Percentiles rank a stretch among this genome's conserved stretches.
These are phyloP conservation scores for Tetradesmus lagerheimii DNA, from an alignment of 139 green algal species.

Conservation along the genomic window DNA sequence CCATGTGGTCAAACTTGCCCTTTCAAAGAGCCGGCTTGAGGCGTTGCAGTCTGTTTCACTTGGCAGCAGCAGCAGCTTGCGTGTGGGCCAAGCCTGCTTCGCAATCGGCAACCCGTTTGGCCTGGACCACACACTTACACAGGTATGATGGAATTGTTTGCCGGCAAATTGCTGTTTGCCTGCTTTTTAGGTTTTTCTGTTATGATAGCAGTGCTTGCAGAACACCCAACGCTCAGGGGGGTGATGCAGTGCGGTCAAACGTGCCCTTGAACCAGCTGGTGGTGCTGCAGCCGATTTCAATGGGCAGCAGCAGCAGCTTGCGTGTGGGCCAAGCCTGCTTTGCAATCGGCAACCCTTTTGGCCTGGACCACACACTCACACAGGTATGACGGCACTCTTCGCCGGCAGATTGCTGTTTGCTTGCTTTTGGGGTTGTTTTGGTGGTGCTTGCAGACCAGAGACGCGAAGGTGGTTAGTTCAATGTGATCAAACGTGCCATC, in stretches of 20 bases:
- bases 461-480: no score
- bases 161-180: background rate
- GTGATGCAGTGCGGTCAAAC: conserved; percentile 79
- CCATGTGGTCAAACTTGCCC: conserved; percentile 75
- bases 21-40: conserved; percentile 44
- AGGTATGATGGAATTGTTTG: conserved; percentile 19
- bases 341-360: conserved; percentile 84
- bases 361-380: conserved; percentile 86
- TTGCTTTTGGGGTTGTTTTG: no score
- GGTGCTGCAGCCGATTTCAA: conserved; percentile 39
- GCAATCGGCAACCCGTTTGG: conserved; percentile 86
- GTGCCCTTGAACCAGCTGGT: conserved; percentile 49
- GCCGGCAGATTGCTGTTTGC: background rate
- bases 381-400: conserved; percentile 27
- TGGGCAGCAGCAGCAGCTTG: conserved; percentile 59
- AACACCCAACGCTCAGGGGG: no score
- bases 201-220: no score
- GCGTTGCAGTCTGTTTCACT: conserved; percentile 47
- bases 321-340: conserved; percentile 81
- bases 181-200: no score
- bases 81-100: conserved; percentile 81
- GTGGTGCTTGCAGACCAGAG: no score
- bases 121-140: conserved; percentile 84
- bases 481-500: conserved; percentile 74
- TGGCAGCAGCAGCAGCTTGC: conserved; percentile 57